These are phyloP conservation scores for Carex kokanica DNA, from an alignment of 176 grass and related monocot genomes.

Conservation along the genomic window DNA sequence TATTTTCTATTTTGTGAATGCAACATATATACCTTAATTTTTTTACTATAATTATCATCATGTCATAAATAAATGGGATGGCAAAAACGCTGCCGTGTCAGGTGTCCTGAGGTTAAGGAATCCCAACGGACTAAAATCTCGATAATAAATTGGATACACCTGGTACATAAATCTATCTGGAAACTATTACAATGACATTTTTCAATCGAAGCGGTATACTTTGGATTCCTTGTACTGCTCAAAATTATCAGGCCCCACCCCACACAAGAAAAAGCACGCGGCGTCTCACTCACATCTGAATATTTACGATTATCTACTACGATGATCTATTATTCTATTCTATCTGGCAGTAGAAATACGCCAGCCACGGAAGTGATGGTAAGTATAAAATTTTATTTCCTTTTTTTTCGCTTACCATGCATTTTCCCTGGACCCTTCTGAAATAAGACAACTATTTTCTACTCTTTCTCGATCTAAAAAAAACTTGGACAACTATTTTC, in stretches of 20 bases:
- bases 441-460: conserved; percentile 4
- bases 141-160: background rate
- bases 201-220: background rate
- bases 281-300: background rate
- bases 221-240: background rate
- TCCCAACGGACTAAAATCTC: conserved; percentile 26
- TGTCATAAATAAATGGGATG: background rate
- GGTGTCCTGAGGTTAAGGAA: conserved; percentile 18
- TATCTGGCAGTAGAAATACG: background rate
- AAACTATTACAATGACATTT: background rate
- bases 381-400: background rate
- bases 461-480: background rate
- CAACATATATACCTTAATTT: background rate
- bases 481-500: background rate
- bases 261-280: background rate
- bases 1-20: background rate
- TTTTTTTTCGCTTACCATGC: background rate
- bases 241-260: background rate
- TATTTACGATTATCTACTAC: background rate
- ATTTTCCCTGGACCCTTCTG: conserved; percentile 14
- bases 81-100: conserved; percentile 18
- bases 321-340: too few relatives aligned
- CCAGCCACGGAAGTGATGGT: background rate
- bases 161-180: background rate
- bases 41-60: background rate